A percentile compares a stretch with the other conserved stretches of the same genome.
Evolutionary conservation across 2,329 filamentous ascomycete species (phyloP).

Genomic region (Orbilia javanica): DNA sequence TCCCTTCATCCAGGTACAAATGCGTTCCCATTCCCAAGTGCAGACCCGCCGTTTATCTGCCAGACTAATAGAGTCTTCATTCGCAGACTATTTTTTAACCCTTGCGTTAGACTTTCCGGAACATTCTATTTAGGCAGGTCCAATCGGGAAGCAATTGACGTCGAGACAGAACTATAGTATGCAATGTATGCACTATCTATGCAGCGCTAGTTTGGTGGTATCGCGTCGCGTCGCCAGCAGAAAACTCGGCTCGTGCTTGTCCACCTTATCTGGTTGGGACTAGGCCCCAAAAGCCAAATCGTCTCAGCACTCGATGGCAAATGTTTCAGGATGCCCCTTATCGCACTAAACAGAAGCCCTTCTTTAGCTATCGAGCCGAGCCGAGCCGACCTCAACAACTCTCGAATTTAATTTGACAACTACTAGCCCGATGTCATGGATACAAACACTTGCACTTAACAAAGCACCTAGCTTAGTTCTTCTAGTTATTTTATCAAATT

Average conservation of each 20-base stretch:
- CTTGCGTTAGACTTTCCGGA: not conserved
- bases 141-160: not conserved
- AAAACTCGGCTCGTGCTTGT: not conserved
- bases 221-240: not conserved
- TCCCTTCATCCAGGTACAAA: not conserved
- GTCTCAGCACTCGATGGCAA: not conserved
- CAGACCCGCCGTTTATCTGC: not conserved
- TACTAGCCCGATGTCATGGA: too few species aligned
- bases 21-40: not conserved
- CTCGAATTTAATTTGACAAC: not conserved
- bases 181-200: not conserved
- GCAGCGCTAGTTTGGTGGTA: not conserved
- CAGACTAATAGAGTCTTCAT: constrained; percentile 4
- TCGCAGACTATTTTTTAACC: not conserved
- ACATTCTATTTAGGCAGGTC: not conserved
- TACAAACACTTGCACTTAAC: too few species aligned
- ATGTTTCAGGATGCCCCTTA: not conserved
- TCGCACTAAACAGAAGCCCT: not conserved
- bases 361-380: not conserved
- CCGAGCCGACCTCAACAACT: not conserved
- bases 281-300: not conserved
- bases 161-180: too few species aligned
- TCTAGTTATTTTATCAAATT: too few species aligned
- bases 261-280: not conserved
- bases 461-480: too few species aligned